phyloP scores from a whole-genome alignment of 345 rosid species.

The Streptanthus diversifolius region DNA sequence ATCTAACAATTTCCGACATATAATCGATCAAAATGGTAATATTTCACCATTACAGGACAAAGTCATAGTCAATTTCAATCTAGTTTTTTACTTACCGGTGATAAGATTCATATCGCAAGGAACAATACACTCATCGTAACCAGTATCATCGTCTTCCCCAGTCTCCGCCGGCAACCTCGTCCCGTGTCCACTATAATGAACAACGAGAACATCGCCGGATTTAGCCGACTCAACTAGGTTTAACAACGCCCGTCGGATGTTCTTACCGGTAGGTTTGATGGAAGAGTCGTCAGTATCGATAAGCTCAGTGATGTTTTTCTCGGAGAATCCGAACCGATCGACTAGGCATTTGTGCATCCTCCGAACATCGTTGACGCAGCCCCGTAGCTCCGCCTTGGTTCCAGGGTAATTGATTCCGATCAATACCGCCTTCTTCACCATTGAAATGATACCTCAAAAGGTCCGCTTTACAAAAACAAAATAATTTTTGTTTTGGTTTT shows the following conservation, averaged over 20 bases:
- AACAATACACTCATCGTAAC: constrained; percentile 90
- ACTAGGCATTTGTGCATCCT: constrained; percentile 57
- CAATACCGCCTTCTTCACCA: constrained; percentile 73
- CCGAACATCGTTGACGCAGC: constrained; percentile 84
- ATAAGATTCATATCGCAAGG: constrained; percentile 96
- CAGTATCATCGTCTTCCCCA: constrained; percentile 94
- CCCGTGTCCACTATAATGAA: constrained; percentile 95
- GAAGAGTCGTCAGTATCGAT: constrained; percentile 67
- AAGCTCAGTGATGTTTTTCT: constrained; percentile 55
- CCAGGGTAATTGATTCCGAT: constrained; percentile 84
- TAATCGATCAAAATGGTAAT: background rate
- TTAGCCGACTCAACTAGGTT: constrained; percentile 58
- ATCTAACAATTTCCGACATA: background rate
- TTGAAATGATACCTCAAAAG: constrained; percentile 7
- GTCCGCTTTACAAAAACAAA: background rate
- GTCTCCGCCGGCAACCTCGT: constrained; percentile 97
- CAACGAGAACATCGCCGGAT: constrained; percentile 60
- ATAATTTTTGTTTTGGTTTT: background rate
- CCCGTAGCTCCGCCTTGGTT: constrained; percentile 83
- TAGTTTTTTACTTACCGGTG: constrained; percentile 44
- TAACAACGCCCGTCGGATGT: constrained; percentile 52
- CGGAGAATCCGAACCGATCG: constrained; percentile 64
- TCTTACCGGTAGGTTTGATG: constrained; percentile 74
- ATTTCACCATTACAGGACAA: background rate
- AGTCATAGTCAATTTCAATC: background rate